Base-by-base conservation (phyloP, 495 filamentous ascomycete species). In the Aspergillus ellipticus region DNA sequence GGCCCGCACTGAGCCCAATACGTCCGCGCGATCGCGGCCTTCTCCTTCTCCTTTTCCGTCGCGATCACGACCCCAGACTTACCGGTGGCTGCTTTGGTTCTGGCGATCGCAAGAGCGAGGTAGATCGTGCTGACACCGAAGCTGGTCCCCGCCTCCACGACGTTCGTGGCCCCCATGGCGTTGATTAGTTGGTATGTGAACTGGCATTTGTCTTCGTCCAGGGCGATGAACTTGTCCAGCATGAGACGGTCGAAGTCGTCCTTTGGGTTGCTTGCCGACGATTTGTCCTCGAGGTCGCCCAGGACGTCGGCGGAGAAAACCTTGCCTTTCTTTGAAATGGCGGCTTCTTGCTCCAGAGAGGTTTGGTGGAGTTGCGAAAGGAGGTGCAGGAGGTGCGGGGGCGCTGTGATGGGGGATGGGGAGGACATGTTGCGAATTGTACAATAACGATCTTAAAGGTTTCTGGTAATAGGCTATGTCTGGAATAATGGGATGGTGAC, bases 51-150 rank as follows among this genome's bases (percentile, higher is more conserved):
- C 21, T 82, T 77, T 62, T 84, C 81, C 0, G 79, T 82, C 11
- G 75, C 81, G 50, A 83, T 75, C 0, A 83, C 79, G 28, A 64
- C 71, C 5, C 74, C 78, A 2, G 55, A 28, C 48, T 55, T 60
- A 3, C 53, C 59, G 1, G 60, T 60, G 11, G 35, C 50, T 0
- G 58, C 60, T 8, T 54, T 59, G 13, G 47, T 69, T 56, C 73
- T 63, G 0, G 66, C 69, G 6, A 81, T 70, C 0, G 80, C 82
- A 8, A 85, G 64, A 6, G 77, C 77, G 6, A 85, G 71, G 42
- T 82, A 83, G 52, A 85, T 83, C 0, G 80, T 83, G 54, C 73
- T 78, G 11, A 85, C 79, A 6, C 82, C 81, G 53, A 78, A 83
- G 51, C 74, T 79, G 8, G 81, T 84, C 3, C 81, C 81, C 0